Evolutionary conservation across 2,329 filamentous ascomycete genomes (phyloP).

Genomic region (Colletotrichum sublineola): DNA sequence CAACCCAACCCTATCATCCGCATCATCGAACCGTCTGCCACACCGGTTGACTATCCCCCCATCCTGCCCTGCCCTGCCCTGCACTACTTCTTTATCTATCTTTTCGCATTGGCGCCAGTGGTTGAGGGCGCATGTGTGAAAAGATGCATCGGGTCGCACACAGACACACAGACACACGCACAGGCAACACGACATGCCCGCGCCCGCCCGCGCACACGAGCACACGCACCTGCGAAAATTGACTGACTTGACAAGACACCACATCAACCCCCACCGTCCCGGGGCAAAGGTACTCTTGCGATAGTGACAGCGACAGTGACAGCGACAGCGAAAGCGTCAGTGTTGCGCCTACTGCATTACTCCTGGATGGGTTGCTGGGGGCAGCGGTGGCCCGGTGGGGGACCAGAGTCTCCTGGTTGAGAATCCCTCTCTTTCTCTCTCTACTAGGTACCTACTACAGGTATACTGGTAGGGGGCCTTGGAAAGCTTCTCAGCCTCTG

Average conservation of each 20-base stretch:
- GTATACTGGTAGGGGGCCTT: not conserved
- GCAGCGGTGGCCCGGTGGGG: slow-evolving; percentile 1
- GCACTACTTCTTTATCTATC: slow-evolving; percentile 30
- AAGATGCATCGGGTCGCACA: slow-evolving; percentile 28
- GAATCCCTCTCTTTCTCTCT: not conserved
- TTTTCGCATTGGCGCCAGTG: slow-evolving; percentile 28
- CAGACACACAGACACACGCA: not conserved
- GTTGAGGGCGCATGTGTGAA: slow-evolving; percentile 19
- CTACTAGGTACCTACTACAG: no score
- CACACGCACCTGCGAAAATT: not conserved
- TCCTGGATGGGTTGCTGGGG: slow-evolving; percentile 13
- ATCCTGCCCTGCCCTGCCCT: not conserved
- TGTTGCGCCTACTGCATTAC: slow-evolving; percentile 13
- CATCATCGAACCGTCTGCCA: slow-evolving; percentile 24
- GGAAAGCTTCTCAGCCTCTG: slow-evolving; percentile 9
- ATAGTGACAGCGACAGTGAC: not conserved
- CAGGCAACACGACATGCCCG: no score
- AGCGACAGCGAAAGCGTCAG: not conserved
- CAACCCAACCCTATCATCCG: slow-evolving; percentile 32
- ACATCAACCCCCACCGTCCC: not conserved
- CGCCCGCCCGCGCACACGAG: no score
- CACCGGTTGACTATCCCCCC: slow-evolving; percentile 3
- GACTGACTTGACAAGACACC: not conserved
- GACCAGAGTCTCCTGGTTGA: slow-evolving; percentile 37
- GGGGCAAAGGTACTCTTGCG: not conserved